phyloP scores from a whole-genome alignment of 2,329 filamentous ascomycete species.

The Clonostachys rosea region DNA sequence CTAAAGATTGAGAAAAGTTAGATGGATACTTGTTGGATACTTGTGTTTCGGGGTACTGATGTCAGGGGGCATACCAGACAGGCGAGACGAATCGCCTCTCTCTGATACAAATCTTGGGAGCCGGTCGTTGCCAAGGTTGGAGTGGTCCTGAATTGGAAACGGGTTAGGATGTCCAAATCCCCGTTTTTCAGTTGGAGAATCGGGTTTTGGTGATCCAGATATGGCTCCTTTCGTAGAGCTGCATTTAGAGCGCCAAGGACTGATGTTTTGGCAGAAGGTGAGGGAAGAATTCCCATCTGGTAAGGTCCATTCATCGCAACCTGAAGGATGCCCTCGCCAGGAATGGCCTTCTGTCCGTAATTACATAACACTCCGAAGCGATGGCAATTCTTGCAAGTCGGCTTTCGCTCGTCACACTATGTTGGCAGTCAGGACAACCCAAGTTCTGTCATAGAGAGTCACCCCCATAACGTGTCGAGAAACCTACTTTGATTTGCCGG shows the following conservation, averaged over 20 bases:
- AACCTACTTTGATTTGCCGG: background rate
- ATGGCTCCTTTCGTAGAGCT: background rate
- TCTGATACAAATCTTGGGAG: background rate
- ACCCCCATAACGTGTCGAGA: background rate
- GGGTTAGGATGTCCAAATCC: background rate
- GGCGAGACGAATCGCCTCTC: background rate
- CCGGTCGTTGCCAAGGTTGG: background rate
- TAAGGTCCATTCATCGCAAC: no score
- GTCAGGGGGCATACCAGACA: background rate
- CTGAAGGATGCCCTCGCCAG: no score
- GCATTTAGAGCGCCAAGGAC: background rate
- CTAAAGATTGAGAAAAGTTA: background rate
- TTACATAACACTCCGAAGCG: background rate
- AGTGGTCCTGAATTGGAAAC: background rate
- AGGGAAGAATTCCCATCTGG: no score
- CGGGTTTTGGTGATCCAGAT: background rate
- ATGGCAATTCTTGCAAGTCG: background rate
- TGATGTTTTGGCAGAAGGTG: background rate
- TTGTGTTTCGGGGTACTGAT: background rate
- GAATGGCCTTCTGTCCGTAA: background rate
- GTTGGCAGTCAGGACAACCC: background rate
- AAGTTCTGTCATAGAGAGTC: background rate
- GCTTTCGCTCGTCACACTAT: background rate
- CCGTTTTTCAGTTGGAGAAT: background rate
- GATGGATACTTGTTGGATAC: no score